Conservation (phyloP, 805 yeast species). For the Metschnikowia lachancei region DNA sequence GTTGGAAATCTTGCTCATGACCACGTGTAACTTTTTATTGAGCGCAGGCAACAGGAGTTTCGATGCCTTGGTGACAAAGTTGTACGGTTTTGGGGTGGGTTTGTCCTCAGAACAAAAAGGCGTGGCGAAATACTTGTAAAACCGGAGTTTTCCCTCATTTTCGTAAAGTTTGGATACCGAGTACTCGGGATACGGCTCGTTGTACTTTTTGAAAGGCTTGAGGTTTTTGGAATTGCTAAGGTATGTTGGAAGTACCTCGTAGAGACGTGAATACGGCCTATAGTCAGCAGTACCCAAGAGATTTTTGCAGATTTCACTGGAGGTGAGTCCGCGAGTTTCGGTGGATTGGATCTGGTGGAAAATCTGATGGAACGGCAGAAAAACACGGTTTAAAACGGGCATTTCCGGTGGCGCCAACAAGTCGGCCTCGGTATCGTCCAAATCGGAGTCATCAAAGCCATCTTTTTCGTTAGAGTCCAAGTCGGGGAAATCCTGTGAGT, state of each 20-base stretch:
- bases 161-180: constrained; percentile 62
- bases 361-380: constrained; percentile 65
- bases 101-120: constrained; percentile 16
- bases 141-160: constrained; percentile 70
- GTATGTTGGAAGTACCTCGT: constrained; percentile 48
- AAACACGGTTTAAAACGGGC: constrained; percentile 49
- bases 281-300: constrained; percentile 56
- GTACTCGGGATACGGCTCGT: constrained; percentile 28
- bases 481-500: constrained; percentile 38
- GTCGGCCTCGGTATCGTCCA: constrained; percentile 20
- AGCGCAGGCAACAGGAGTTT: constrained; percentile 16
- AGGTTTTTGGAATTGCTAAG: constrained; percentile 28
- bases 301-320: constrained; percentile 49
- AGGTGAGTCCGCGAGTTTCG: constrained; percentile 54
- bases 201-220: constrained; percentile 26
- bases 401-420: background rate
- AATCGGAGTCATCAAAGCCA: constrained; percentile 18
- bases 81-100: constrained; percentile 12
- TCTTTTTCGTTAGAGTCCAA: constrained; percentile 18
- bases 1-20: constrained; percentile 28
- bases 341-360: constrained; percentile 44
- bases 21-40: constrained; percentile 18
- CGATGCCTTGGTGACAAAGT: constrained; percentile 10
- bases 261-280: constrained; percentile 49
- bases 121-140: constrained; percentile 52